These are phyloP conservation scores for Schizochytrium sp. DNA, from an alignment of 108 stramenopile genomes.

Conservation along the genomic window DNA sequence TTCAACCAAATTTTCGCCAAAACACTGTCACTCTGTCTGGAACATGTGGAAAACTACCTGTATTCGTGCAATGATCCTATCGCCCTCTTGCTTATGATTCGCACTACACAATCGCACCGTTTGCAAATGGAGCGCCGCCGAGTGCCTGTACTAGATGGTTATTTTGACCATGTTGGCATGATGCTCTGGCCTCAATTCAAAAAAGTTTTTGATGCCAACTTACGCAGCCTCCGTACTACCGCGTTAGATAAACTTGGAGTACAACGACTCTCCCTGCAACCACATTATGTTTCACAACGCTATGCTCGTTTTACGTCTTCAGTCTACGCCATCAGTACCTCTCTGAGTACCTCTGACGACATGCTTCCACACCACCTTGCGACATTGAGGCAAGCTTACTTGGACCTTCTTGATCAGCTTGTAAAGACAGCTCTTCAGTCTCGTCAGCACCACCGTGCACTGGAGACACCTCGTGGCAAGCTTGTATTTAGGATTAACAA, in stretches of 20 bases:
- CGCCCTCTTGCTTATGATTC: slow-evolving; percentile 95
- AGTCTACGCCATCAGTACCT: slow-evolving; percentile 82
- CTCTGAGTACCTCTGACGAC: slow-evolving; percentile 35
- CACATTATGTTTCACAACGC: slow-evolving; percentile 92
- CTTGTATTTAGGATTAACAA: slow-evolving; percentile 97
- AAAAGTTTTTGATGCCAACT: slow-evolving; percentile 90
- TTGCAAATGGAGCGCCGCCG: slow-evolving; percentile 87
- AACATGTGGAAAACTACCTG: slow-evolving; percentile 95
- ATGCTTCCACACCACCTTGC: slow-evolving; percentile 65
- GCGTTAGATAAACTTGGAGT: slow-evolving; percentile 86
- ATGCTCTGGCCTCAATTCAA: slow-evolving; percentile 97
- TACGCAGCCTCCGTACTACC: slow-evolving; percentile 85
- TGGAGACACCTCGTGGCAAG: slow-evolving; percentile 86
- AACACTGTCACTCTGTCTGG: slow-evolving; percentile 87
- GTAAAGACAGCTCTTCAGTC: slow-evolving; percentile 55
- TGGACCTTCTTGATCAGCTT: slow-evolving; percentile 2
- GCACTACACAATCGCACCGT: slow-evolving; percentile 89
- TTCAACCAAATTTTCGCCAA: slow-evolving; percentile 87
- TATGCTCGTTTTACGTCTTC: slow-evolving; percentile 97
- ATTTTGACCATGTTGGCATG: slow-evolving; percentile 90
- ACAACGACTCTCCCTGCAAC: slow-evolving; percentile 84
- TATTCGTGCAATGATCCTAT: slow-evolving; percentile 92
- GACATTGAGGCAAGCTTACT: slow-evolving; percentile 83
- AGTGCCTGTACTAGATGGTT: slow-evolving; percentile 87
- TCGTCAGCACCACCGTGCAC: slow-evolving; percentile 86